Evolutionary conservation across 2,329 filamentous ascomycete species (phyloP).

Genomic region (Chaetothyriales sp.): DNA sequence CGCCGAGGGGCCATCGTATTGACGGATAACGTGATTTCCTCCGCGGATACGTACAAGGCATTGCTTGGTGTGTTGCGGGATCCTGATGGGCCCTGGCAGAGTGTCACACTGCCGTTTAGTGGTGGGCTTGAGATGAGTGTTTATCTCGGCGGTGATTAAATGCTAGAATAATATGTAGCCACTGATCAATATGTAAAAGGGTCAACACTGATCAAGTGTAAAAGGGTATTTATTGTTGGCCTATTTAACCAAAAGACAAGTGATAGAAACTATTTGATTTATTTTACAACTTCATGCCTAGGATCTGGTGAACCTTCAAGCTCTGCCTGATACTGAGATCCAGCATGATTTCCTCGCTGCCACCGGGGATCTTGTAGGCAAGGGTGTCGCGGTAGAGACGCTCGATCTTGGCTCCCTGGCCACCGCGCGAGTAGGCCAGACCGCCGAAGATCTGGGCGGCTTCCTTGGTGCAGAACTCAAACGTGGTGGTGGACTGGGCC

Average conservation of each 20-base stretch:
- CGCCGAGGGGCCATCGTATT: slow-evolving; percentile 25
- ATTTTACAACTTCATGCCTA: slow-evolving; percentile 84
- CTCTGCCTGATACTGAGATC: slow-evolving; percentile 89
- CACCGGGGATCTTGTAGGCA: slow-evolving; percentile 91
- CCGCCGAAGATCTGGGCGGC: slow-evolving; percentile 96
- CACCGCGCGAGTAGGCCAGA: slow-evolving; percentile 77
- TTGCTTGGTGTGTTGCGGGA: slow-evolving; percentile 20
- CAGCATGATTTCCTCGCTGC: slow-evolving; percentile 96
- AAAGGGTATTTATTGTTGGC: no score
- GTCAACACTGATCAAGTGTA: no score
- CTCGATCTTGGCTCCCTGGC: slow-evolving; percentile 92
- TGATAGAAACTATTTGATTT: neutral
- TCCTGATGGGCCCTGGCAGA: slow-evolving; percentile 35
- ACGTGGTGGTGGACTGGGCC: slow-evolving; percentile 83
- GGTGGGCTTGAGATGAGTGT: slow-evolving; percentile 35
- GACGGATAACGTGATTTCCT: slow-evolving; percentile 24
- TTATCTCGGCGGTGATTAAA: slow-evolving; percentile 18
- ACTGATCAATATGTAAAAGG: no score
- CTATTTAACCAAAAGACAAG: neutral
- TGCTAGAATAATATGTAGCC: no score
- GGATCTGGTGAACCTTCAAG: slow-evolving; percentile 69
- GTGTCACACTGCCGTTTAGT: slow-evolving; percentile 33
- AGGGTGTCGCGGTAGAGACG: slow-evolving; percentile 85
- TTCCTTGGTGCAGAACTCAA: slow-evolving; percentile 94
- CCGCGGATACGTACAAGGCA: slow-evolving; percentile 21